Evolutionary conservation across 306 rosid species (phyloP).

Genomic region (Cyclanthera cordifolia): DNA sequence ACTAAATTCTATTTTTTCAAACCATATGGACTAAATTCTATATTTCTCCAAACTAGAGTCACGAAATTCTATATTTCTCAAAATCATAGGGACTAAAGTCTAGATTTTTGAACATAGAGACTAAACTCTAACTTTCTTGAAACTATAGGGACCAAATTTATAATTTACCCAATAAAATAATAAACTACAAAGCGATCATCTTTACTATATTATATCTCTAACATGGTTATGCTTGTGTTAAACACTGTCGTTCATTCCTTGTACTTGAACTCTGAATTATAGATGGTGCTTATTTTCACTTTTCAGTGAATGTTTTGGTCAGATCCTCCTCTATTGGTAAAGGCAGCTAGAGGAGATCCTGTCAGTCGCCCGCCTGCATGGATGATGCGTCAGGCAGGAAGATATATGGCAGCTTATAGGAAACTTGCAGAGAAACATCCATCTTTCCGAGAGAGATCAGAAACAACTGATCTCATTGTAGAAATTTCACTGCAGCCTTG

Average conservation of each 20-base stretch:
- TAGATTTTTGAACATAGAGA: no score
- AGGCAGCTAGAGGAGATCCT: constrained; percentile 88
- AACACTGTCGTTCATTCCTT: background rate
- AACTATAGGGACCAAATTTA: no score
- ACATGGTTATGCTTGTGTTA: background rate
- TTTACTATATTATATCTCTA: background rate
- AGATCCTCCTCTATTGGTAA: constrained; percentile 94
- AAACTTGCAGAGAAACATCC: constrained; percentile 95
- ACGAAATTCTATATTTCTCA: no score
- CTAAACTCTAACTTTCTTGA: no score
- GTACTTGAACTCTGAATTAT: constrained; percentile 9
- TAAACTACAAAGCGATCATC: background rate
- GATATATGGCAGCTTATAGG: constrained; percentile 92
- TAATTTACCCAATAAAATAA: no score
- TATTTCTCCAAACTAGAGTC: no score
- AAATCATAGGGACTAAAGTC: no score
- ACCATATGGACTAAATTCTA: no score
- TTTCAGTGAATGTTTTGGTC: constrained; percentile 14
- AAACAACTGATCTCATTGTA: constrained; percentile 93
- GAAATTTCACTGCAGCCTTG: constrained; percentile 99
- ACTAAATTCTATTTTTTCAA: no score
- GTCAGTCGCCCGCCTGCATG: constrained; percentile 94
- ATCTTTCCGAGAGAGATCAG: constrained; percentile 95
- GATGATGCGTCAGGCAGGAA: constrained; percentile 99
- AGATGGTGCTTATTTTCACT: constrained; percentile 12